These are phyloP conservation scores for Dorcoceras hygrometricum DNA, from an alignment of 257 asterid species.

Conservation along the genomic window DNA sequence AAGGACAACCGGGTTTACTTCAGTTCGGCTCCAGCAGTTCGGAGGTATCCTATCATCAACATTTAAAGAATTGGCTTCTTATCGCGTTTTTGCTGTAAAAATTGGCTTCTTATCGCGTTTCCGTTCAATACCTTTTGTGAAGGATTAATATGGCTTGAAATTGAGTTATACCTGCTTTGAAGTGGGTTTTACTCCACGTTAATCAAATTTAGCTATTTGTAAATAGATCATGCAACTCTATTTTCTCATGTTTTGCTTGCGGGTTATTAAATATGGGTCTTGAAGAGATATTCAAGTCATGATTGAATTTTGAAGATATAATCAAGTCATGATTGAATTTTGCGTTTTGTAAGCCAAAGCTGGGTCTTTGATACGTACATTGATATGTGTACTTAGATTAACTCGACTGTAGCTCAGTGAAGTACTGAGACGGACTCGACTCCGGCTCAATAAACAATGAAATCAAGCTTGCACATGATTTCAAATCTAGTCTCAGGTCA, in stretches of 20 bases:
- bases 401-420: not conserved
- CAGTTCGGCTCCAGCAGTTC: slow-evolving; percentile 97
- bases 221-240: too few species aligned
- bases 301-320: not conserved
- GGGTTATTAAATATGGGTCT: too few species aligned
- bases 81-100: not conserved
- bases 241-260: not conserved
- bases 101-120: not conserved
- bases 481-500: not conserved
- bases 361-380: too few species aligned
- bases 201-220: not conserved
- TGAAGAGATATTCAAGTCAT: not conserved
- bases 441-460: not conserved
- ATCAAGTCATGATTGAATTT: not conserved
- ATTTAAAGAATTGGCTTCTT: not conserved
- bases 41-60: slow-evolving; percentile 47
- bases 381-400: too few species aligned
- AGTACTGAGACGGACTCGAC: not conserved
- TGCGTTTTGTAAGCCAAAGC: not conserved
- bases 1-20: slow-evolving; percentile 90
- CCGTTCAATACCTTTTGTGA: not conserved
- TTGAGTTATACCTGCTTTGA: not conserved
- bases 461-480: not conserved
- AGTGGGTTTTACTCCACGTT: not conserved
- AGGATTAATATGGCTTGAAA: not conserved